Evolutionary conservation across 2,329 filamentous ascomycete genomes (phyloP), one percentile per base, ranked within the genome.

Genomic region (Calycina herbarum): DNA sequence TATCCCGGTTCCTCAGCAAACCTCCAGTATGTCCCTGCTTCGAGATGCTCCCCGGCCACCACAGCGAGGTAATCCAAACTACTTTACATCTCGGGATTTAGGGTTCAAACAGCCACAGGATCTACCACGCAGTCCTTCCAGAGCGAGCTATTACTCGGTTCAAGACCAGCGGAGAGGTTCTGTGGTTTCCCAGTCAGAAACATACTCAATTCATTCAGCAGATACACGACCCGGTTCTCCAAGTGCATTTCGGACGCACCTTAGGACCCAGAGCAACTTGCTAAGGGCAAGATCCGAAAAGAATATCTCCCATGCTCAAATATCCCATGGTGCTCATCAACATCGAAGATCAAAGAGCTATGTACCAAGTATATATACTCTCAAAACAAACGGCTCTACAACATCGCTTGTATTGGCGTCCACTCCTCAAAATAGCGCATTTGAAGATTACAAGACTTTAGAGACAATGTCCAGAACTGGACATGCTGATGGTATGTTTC

Each of bases 401-500:
- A 73, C 71, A 6, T 76, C 74, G 13, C 65, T 76, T 2, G 67
- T 73, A 3, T 66, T 76, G 29, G 68, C 72, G 10, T 54, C 67
- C 48, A 68, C 67, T 29, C 67, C 82, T 81, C 61, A 65, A 24
- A 66, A 67, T 54, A 73, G 72, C 62, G 70, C 69, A 15, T 76
- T 75, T 59, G 72, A 73, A 29, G 67, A 73, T 31, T 65, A 66
- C 0, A 68, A 72, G 31, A 67, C 71, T 3, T 45, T 77, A 5
- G 70, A 74, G 29, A 60, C 60, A n/a, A 61, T 77, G n/a, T 71
- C 69, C 35, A 68, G 71, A 35, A 84, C 83, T 1, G 86, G 87
- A 0, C 80, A 79, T 58, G 80, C 88, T 1, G 81, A 84, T 40
- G 85, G 85, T 0, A 81, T 86, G 59, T 89, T 89, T 61, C 88